These are phyloP conservation scores for Coffea humblotiana DNA, from an alignment of 305 asterid genomes.

Conservation along the genomic window DNA sequence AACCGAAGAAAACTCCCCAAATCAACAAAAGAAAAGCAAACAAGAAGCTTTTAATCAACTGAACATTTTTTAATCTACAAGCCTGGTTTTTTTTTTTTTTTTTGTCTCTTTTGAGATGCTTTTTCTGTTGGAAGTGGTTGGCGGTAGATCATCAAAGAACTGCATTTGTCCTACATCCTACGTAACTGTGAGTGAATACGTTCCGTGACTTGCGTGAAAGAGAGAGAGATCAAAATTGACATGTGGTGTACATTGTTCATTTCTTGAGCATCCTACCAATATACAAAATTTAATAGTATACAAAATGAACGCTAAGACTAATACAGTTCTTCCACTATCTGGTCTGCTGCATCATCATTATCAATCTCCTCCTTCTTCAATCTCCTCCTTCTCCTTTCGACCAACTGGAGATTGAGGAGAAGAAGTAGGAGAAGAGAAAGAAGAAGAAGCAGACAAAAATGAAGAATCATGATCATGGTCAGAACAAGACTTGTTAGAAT, in stretches of 20 bases:
- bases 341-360: conserved; percentile 6
- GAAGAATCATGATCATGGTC: conserved; percentile 12
- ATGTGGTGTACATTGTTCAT: conserved; percentile 8
- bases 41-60: background rate
- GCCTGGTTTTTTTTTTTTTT: background rate
- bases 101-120: background rate
- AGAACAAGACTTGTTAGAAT: conserved; percentile 1
- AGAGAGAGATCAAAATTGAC: conserved; percentile 10
- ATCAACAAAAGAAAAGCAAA: background rate
- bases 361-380: background rate
- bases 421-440: conserved; percentile 30
- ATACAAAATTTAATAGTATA: conserved; percentile 7
- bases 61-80: background rate
- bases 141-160: background rate
- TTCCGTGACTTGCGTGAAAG: background rate
- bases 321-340: conserved; percentile 4
- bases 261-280: conserved; percentile 16
- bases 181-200: background rate
- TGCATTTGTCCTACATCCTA: background rate
- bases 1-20: background rate
- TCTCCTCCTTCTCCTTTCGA: conserved; percentile 11
- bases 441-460: conserved; percentile 29
- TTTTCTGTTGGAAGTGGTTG: background rate
- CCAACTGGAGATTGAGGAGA: conserved; percentile 22
- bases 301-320: background rate